Percentiles rank a stretch among this genome's conserved stretches.
phyloP scores from a whole-genome alignment of 257 asterid species.

The Solanum pimpinellifolium region DNA sequence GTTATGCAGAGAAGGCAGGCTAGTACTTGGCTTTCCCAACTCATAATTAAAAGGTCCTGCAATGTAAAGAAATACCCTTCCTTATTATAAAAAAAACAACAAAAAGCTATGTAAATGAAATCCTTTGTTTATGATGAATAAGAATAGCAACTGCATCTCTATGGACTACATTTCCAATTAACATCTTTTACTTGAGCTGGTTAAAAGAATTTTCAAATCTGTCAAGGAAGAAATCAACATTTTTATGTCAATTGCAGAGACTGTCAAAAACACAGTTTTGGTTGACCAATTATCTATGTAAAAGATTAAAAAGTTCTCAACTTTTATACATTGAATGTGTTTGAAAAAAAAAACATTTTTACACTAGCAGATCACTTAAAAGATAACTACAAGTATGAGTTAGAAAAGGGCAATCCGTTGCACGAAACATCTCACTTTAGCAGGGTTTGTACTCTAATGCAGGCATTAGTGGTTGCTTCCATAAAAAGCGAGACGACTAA shows the following conservation, averaged over 20 bases:
- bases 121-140: neutral
- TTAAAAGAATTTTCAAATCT: neutral
- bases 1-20: slow-evolving; percentile 71
- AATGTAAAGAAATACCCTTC: neutral
- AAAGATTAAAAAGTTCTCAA: neutral
- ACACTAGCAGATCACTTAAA: neutral
- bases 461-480: neutral
- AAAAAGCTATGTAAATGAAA: neutral
- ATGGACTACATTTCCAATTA: neutral
- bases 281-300: neutral
- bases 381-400: neutral
- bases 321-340: neutral
- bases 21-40: slow-evolving; percentile 35
- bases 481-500: neutral
- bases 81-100: neutral
- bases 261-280: neutral
- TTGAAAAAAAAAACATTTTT: neutral
- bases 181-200: neutral
- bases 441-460: neutral
- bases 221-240: neutral
- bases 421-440: neutral
- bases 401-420: neutral
- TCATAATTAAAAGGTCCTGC: slow-evolving; percentile 93
- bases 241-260: neutral
- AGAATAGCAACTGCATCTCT: neutral